Base-by-base conservation (phyloP, 257 asterid genomes). In the Rehmannia glutinosa region DNA sequence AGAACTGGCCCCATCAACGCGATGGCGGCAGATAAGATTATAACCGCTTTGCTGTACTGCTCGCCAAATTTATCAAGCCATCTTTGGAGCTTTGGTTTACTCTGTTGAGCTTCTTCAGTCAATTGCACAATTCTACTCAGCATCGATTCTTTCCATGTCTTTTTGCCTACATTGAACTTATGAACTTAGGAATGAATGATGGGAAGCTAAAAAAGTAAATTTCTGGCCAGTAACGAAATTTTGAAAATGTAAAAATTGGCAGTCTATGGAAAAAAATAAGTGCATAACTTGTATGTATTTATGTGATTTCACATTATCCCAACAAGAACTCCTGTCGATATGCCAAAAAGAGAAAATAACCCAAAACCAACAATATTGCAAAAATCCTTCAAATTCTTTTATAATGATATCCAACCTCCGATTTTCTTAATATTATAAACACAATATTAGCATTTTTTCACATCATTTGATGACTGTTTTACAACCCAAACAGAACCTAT, bases 61-160 rank as follows among this genome's bases (percentile, higher is more conserved):
- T 91, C 97, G 49, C 99, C 99, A 80, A 94, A 94, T 53, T 76
- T 91, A 71, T 94, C 97, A 59, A 94, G 89, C 99, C 99, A 94
- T 77, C 99, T 82, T 70, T 94, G 96, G 70, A 94, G 97, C 81
- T 74, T 88, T 41, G 99, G 99, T 78, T 94, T 94, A 83, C 97
- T 94, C 78, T 77, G 83, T 67, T 94, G 99, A 64, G 99, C 99
- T 76, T 91, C 97, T 87, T 91, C 97, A 66, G 99, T 91, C 84
- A 94, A 74, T 69, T 88, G 95, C 75, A 94, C 95, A 39, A 94
- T 94, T 80, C 87, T 87, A 83, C 75, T 94, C 55, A 94, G 84
- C 83, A 86, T 88, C 0, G 99, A 94, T 53, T 94, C 99, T 71
- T 91, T 94, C 97, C 97, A 94, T 63, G 96, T 74, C 80, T 88